phyloP scores from a whole-genome alignment of 2,329 filamentous ascomycete species.

The Metarhizium rileyi region DNA sequence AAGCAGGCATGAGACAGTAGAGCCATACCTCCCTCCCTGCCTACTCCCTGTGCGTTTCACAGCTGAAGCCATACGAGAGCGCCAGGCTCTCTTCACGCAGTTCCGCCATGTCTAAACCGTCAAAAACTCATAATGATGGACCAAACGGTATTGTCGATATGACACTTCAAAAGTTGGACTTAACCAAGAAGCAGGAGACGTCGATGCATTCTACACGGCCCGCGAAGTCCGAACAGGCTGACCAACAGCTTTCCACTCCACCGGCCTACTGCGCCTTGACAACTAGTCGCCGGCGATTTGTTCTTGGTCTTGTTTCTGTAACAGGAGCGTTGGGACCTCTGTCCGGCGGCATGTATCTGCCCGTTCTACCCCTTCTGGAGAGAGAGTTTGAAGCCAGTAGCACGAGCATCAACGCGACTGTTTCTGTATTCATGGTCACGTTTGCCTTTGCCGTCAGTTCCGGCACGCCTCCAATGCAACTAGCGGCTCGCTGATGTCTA shows the following conservation, averaged over 20 bases:
- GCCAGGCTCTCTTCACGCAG: too few species aligned
- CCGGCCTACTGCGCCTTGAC: slow-evolving; percentile 28
- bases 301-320: slow-evolving; percentile 27
- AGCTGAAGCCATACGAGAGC: too few species aligned
- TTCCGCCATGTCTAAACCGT: too few species aligned
- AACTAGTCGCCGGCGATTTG: slow-evolving; percentile 23
- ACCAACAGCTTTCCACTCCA: background rate
- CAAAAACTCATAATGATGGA: too few species aligned
- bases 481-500: background rate
- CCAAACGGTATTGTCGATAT: too few species aligned
- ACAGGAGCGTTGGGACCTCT: slow-evolving; percentile 33
- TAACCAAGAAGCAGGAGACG: too few species aligned
- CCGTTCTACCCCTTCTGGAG: slow-evolving; percentile 27
- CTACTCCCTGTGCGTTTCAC: too few species aligned
- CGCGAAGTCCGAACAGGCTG: background rate
- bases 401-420: slow-evolving; percentile 30
- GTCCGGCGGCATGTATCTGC: slow-evolving; percentile 34
- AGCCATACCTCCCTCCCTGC: too few species aligned
- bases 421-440: slow-evolving; percentile 34
- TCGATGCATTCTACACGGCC: too few species aligned
- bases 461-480: background rate
- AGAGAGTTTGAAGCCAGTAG: slow-evolving; percentile 25
- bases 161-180: too few species aligned
- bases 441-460: slow-evolving; percentile 28
- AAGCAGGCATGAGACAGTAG: too few species aligned